Base-by-base conservation (phyloP, 345 rosid species). In the Psidium guajava region DNA sequence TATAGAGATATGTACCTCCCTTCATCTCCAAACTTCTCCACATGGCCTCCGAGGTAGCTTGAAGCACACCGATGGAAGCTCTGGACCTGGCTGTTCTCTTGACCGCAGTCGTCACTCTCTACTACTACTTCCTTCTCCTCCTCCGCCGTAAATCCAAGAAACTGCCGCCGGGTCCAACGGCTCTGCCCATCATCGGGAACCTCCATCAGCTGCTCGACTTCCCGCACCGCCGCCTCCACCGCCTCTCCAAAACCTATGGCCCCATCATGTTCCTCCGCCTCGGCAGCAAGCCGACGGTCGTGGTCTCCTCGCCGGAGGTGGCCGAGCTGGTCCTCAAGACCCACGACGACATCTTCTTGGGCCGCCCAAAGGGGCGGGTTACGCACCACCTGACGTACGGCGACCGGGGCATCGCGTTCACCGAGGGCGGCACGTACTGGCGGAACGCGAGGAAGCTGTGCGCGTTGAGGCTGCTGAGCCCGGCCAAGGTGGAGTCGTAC, bases 251-350 rank as follows among this genome's bases (percentile, higher is more conserved):
- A 55, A 87, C 87, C 74, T 86, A 89, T 12, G 95, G 94, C 21
- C 91, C 91, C 1, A 89, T 92, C 84, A 83, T 94, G 91, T 88
- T 85, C 57, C 85, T 93, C 54, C 89, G 86, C 16, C 87, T 90
- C 5, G 94, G 96, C 24, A 85, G 50, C 15, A 85, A 87, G 4
- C 93, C 91, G 14, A 82, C 90, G 5, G 87, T 91, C 6, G 85
- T 93, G 25, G 87, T 93, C 85, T 89, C 93, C 8, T 90, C 94
- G 0, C 87, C 87, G 52, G 91, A 89, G 59, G 87, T 88, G 3
- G 94, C 95, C 36, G 89, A 85, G 28, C 85, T 89, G 80, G 89
- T 88, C 50, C 87, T 91, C 49, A 92, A 89, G 69, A 84, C 44
- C 42, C 89, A 90, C 14, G 95, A 90, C 57, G 87, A 32, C 5